Base-by-base conservation (phyloP, 805 yeast genomes). In the Danielozyma ontarioensis region DNA sequence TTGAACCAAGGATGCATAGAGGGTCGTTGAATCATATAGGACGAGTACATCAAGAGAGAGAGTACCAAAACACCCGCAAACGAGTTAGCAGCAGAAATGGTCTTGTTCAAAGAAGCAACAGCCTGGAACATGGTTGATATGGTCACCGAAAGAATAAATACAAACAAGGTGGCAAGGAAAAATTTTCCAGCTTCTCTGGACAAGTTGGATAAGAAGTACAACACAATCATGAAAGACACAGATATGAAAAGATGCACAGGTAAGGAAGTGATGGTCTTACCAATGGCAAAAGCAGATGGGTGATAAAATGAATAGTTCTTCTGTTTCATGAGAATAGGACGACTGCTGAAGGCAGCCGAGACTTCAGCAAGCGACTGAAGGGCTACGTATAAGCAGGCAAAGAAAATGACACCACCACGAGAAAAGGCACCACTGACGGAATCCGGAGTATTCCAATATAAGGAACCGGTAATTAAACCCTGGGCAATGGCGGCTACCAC, bases 391-490 rank as follows among this genome's bases (percentile, higher is more conserved):
- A 82, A 61, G 8, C 77, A 59, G 15, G 77, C 64, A 45, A 78
- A 81, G 57, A 76, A 81, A 4, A 80, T 44, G 17, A 72, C 63
- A 47, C 85, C 84, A 38, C 83, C 80, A 42, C 86, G 66, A 5
- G 80, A 68, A 45, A 75, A 82, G 5, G 82, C 78, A 29, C 83
- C 80, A 7, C 49, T 35, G 0, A 84, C 79, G 21, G 59, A 37
- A 3, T 59, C 55, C 2, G 77, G 71, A 13, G 77, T 55, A 34
- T 74, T 60, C 55, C 70, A 78, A 53, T 68, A 80, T 44, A 82
- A 59, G 0, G 88, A 80, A 21, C 86, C 84, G 10, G 68, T 62
- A 47, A 80, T 68, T 32, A 82, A 66, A n/a, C 81, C 68, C 55
- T 78, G 80, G 22, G 72, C 48, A 12, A 72, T 46, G 37, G 71